Evolutionary conservation across 1,139 yeast species (phyloP), one percentile per base, ranked within the genome.

Genomic region (Diutina catenulata): DNA sequence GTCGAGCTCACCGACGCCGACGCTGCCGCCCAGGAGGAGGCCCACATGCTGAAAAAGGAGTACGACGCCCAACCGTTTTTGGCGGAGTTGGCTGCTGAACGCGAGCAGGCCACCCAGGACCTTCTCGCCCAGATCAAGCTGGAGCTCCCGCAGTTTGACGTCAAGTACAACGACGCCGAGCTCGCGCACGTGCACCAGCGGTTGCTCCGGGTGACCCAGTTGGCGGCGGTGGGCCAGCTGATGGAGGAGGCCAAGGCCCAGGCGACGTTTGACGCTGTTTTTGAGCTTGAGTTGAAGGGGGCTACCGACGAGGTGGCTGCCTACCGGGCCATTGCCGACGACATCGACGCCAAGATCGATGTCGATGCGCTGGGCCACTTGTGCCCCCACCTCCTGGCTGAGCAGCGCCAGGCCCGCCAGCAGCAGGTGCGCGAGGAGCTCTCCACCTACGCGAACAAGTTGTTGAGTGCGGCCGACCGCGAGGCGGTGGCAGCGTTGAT

Each of bases 161-260:
- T 38, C 37, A 23, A 24, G 26, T n/a, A 33, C 37, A 22, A 27
- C 16, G 14, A 36, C 39, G 21, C 25, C 29, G n/a, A 16, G 37
- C 16, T 37, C 28, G 39, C 25, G 11, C 22, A 19, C 33, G 31
- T 20, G 19, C 16, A 8, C 36, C 28, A 15, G 14, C 27, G 91
- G 51, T 59, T 82, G 39, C 55, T 70, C 14, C 59, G 65, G 27
- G 61, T 81, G 29, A 47, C 50, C 32, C 53, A 56, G 39, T 51
- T 59, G 19, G 42, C 48, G 5, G 47, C 47, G 18, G 43, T 41
- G 35, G 64, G 63, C 3, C 55, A 54, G 41, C 26, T 53, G 74
- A 45, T 63, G n/a, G 65, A 62, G 35, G 84, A 80, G 38, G 77
- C 88, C 9, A 64, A 64, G 42, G 60, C 61, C 37, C 81, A 79